Percentiles rank a stretch among this genome's conserved stretches.
phyloP scores from a whole-genome alignment of 176 grass and related monocot genomes.

The Ensete glaucum region DNA sequence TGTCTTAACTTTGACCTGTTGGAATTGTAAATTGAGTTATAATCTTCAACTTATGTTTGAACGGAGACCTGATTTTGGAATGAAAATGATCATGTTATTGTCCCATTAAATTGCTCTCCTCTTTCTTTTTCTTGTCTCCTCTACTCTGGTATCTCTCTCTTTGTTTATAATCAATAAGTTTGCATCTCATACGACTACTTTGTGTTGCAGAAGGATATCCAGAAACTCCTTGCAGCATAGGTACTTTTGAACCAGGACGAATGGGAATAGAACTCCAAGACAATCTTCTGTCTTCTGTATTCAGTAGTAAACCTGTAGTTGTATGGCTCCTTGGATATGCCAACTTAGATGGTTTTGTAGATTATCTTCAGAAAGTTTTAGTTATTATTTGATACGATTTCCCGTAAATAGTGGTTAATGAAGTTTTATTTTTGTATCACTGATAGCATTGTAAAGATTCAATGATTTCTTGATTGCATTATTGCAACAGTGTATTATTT shows the following conservation, averaged over 20 bases:
- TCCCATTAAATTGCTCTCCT: too few species aligned
- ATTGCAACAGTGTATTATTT: too few species aligned
- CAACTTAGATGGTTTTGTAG: neutral
- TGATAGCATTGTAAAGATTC: too few species aligned
- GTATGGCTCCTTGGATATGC: neutral
- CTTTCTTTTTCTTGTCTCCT: neutral
- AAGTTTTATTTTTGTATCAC: too few species aligned
- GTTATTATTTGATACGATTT: neutral
- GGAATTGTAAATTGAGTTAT: too few species aligned
- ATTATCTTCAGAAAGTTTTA: neutral
- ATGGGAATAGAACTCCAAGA: neutral
- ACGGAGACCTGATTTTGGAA: too few species aligned
- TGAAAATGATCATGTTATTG: too few species aligned
- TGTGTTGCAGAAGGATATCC: conserved; percentile 85
- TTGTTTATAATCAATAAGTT: conserved; percentile 5
- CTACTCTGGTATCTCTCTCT: conserved; percentile 9
- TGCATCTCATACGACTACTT: conserved; percentile 17
- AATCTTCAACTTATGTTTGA: too few species aligned
- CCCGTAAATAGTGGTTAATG: too few species aligned
- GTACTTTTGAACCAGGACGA: neutral
- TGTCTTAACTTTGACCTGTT: too few species aligned
- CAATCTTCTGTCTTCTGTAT: neutral
- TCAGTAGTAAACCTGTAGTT: neutral
- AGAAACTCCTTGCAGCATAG: conserved; percentile 63
- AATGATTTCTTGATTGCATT: too few species aligned